Evolutionary conservation across 1,284 basidiomycete genomes (phyloP).

Genomic region (Boletellus dicymbophilus): DNA sequence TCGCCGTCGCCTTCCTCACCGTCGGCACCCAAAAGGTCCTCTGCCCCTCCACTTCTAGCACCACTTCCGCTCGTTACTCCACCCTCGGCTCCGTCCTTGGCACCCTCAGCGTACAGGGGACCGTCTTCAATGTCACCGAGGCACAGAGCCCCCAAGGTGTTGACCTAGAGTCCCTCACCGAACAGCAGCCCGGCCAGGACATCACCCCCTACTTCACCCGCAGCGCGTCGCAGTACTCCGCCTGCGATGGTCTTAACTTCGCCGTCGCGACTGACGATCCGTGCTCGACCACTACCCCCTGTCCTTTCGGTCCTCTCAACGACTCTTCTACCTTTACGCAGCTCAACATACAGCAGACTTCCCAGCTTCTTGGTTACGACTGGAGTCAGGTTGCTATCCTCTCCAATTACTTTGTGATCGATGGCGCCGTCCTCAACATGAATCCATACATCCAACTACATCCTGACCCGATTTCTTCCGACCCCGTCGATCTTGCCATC

Average conservation of each 20-base stretch:
- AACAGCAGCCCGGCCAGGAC: constrained; percentile 76
- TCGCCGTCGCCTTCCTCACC: constrained; percentile 87
- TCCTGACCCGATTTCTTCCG: constrained; percentile 65
- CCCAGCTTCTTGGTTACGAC: constrained; percentile 77
- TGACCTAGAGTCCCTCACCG: constrained; percentile 61
- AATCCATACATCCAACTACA: constrained; percentile 83
- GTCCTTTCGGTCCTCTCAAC: constrained; percentile 63
- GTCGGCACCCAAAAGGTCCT: constrained; percentile 94
- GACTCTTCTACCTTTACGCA: constrained; percentile 56
- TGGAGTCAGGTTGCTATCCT: constrained; percentile 82
- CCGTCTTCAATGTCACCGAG: constrained; percentile 74
- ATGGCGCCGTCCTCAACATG: constrained; percentile 95
- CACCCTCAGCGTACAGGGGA: constrained; percentile 79
- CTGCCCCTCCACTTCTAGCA: constrained; percentile 70
- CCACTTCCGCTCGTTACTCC: constrained; percentile 68
- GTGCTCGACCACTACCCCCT: constrained; percentile 60
- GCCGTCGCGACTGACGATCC: constrained; percentile 75
- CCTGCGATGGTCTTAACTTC: constrained; percentile 63
- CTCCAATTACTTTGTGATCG: constrained; percentile 81
- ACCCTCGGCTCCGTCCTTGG: constrained; percentile 58
- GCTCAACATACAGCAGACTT: constrained; percentile 67
- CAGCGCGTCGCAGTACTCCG: constrained; percentile 57
- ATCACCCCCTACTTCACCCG: constrained; percentile 87
- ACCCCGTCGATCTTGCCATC: constrained; percentile 84
- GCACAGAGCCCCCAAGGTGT: constrained; percentile 52